A percentile compares a stretch with the other conserved stretches of the same genome.
Conservation (phyloP, 352 stramenopile genomes). For the Globisporangium orthogonon region DNA sequence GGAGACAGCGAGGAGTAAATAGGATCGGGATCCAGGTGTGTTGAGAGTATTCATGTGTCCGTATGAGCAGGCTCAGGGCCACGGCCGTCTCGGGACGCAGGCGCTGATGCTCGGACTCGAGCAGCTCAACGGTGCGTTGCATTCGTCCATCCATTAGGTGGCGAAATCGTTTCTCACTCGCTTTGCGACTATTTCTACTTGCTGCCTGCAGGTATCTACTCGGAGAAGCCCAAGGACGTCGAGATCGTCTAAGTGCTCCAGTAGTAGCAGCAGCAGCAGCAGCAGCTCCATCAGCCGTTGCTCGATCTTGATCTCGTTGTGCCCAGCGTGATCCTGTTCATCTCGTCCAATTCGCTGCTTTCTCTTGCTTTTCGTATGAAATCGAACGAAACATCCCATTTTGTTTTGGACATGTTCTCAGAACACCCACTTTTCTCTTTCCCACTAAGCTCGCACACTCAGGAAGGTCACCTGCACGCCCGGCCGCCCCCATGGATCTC, state of each 20-base stretch:
- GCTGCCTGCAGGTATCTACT: slow-evolving; percentile 7
- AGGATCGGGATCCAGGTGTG: too few species aligned
- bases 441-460: not conserved
- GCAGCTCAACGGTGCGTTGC: slow-evolving; percentile 67
- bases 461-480: not conserved
- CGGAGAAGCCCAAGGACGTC: slow-evolving; percentile 22
- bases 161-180: too few species aligned
- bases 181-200: too few species aligned
- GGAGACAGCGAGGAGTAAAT: too few species aligned
- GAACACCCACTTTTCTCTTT: not conserved
- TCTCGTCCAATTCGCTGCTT: too few species aligned
- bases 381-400: not conserved
- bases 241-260: slow-evolving; percentile 22
- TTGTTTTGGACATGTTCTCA: not conserved
- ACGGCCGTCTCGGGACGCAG: slow-evolving; percentile 76
- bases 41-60: not conserved
- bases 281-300: not conserved
- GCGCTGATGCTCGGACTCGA: slow-evolving; percentile 85
- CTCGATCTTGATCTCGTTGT: too few species aligned
- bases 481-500: slow-evolving; percentile 39
- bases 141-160: not conserved
- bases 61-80: slow-evolving; percentile 53
- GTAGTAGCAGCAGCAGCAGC: not conserved
- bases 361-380: too few species aligned
- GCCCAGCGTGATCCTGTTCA: too few species aligned